phyloP scores from a whole-genome alignment of 2,329 filamentous ascomycete genomes.

The Colletotrichum gigasporum region DNA sequence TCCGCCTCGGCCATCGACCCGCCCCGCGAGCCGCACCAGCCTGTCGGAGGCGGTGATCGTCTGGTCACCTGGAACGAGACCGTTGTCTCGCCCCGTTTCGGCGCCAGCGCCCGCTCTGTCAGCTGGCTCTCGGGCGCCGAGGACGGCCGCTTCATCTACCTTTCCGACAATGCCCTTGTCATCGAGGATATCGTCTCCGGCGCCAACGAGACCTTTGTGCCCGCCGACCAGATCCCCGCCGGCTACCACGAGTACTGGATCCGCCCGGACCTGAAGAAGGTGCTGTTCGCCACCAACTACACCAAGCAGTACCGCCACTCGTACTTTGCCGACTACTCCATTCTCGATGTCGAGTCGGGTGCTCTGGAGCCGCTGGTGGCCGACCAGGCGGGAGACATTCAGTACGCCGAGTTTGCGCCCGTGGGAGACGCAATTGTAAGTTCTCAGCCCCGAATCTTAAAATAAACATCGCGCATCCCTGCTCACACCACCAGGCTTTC shows the following conservation, averaged over 20 bases:
- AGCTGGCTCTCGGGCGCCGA: constrained; percentile 67
- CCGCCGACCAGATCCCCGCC: constrained; percentile 64
- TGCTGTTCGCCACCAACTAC: constrained; percentile 72
- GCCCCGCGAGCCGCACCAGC: constrained; percentile 62
- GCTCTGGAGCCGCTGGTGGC: constrained; percentile 63
- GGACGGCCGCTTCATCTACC: constrained; percentile 70
- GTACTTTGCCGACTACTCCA: constrained; percentile 73
- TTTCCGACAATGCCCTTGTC: constrained; percentile 60
- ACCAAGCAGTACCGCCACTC: constrained; percentile 76
- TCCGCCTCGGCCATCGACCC: constrained; percentile 53
- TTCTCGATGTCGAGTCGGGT: constrained; percentile 69
- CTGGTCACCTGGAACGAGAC: constrained; percentile 70
- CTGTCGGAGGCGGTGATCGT: constrained; percentile 63
- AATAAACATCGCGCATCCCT: not conserved
- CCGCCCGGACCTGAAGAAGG: constrained; percentile 64
- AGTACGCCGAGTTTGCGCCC: constrained; percentile 72
- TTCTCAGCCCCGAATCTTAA: not conserved
- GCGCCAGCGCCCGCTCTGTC: constrained; percentile 56
- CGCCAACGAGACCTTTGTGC: constrained; percentile 64
- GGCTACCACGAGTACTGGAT: constrained; percentile 69
- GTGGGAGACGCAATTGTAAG: constrained; percentile 59
- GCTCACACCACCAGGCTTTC: constrained; percentile 55
- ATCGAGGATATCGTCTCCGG: constrained; percentile 70
- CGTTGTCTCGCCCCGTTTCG: constrained; percentile 55
- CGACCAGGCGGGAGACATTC: constrained; percentile 71